phyloP scores from a whole-genome alignment of 2,329 filamentous ascomycete species.

The Cladobotryum protrusum region DNA sequence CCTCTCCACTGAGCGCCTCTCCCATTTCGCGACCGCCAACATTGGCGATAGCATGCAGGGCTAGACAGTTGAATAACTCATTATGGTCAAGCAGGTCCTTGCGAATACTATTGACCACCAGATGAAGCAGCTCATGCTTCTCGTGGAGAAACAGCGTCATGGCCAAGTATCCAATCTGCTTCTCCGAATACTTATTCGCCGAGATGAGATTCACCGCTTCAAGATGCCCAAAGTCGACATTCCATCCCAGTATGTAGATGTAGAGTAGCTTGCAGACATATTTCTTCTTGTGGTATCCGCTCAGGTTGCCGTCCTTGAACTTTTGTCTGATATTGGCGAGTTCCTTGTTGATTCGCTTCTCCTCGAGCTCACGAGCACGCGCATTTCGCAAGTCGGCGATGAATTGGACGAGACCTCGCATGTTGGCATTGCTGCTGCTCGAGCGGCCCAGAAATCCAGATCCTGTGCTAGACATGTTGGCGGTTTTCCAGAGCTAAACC shows the following conservation, averaged over 20 bases:
- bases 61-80: conserved; percentile 94
- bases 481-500: conserved; percentile 1
- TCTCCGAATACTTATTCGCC: conserved; percentile 95
- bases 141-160: conserved; percentile 97
- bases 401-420: conserved; percentile 89
- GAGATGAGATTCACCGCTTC: conserved; percentile 98
- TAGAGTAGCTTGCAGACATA: conserved; percentile 99
- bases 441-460: conserved; percentile 61
- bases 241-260: conserved; percentile 98
- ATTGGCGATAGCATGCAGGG: conserved; percentile 95
- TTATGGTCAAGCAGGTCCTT: conserved; percentile 94
- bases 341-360: conserved; percentile 99
- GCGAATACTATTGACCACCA: conserved; percentile 97
- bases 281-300: conserved; percentile 99
- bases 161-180: conserved; percentile 97
- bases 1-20: conserved; percentile 84
- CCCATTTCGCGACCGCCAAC: conserved; percentile 96
- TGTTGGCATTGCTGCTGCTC: conserved; percentile 58
- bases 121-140: conserved; percentile 88
- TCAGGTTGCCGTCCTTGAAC: conserved; percentile 91
- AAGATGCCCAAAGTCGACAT: conserved; percentile 97
- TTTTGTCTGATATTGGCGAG: conserved; percentile 97
- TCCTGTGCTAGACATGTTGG: conserved; percentile 49
- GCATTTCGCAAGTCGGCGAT: conserved; percentile 96
- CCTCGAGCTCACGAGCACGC: conserved; percentile 87